Evolutionary conservation across 441 rosid genomes (phyloP).

Genomic region (Populus hybrid): DNA sequence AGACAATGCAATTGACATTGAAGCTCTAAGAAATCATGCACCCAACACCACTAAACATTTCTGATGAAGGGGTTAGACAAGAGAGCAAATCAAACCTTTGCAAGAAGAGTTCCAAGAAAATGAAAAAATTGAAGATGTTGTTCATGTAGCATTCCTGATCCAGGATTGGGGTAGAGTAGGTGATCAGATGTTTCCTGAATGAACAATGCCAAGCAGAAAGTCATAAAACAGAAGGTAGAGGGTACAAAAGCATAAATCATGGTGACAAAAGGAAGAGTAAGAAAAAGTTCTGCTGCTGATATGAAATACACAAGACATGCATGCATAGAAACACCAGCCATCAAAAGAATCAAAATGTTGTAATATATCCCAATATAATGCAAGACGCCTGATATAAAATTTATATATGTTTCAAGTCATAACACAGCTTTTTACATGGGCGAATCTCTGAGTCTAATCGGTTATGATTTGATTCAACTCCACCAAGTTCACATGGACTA

Average conservation of each 20-base stretch:
- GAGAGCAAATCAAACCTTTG: slow-evolving; percentile 50
- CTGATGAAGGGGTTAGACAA: slow-evolving; percentile 19
- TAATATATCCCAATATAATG: not conserved
- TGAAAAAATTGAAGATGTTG: slow-evolving; percentile 97
- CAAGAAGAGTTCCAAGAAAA: slow-evolving; percentile 93
- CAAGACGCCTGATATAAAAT: not conserved
- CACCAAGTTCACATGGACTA: too few species aligned
- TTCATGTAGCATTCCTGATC: slow-evolving; percentile 95
- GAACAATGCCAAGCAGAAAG: slow-evolving; percentile 23
- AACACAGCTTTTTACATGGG: not conserved
- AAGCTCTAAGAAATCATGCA: not conserved
- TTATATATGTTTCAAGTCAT: not conserved
- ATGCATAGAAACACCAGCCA: not conserved
- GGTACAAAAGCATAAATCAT: not conserved
- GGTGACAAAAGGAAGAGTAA: not conserved
- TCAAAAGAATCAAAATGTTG: not conserved
- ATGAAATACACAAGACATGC: not conserved
- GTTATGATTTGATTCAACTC: too few species aligned
- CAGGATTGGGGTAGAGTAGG: slow-evolving; percentile 97
- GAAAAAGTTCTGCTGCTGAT: not conserved
- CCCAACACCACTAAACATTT: not conserved
- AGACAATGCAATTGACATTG: slow-evolving; percentile 10
- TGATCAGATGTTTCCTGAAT: slow-evolving; percentile 92
- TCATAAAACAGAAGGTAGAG: slow-evolving; percentile 1
- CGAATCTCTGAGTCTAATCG: not conserved